Evolutionary conservation across 495 filamentous ascomycete genomes (phyloP).

Genomic region (Penicillium cosmopolitanum): DNA sequence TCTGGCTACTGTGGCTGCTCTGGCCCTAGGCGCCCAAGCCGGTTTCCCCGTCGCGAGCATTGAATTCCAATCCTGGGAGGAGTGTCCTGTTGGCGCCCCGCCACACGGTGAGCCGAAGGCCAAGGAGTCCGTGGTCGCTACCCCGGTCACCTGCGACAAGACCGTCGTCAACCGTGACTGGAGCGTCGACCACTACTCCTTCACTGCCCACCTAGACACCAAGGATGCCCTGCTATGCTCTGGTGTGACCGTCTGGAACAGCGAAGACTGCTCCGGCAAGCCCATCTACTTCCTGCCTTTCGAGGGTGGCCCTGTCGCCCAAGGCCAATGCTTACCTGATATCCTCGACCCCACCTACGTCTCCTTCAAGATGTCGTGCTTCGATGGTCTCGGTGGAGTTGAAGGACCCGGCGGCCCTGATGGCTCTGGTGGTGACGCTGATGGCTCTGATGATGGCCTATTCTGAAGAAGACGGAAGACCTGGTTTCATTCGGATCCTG

Average conservation of each 20-base stretch:
- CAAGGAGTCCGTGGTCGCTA: slow-evolving; percentile 16
- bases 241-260: slow-evolving; percentile 31
- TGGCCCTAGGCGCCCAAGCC: slow-evolving; percentile 26
- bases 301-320: slow-evolving; percentile 16
- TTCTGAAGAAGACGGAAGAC: neutral
- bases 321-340: slow-evolving; percentile 28
- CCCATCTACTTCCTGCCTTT: slow-evolving; percentile 25
- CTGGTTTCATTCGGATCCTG: slow-evolving; percentile 9
- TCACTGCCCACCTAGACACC: slow-evolving; percentile 27
- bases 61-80: slow-evolving; percentile 31
- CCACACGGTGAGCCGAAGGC: slow-evolving; percentile 23
- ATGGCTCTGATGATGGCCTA: neutral
- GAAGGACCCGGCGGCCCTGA: neutral
- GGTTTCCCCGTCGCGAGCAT: slow-evolving; percentile 27
- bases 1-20: slow-evolving; percentile 24
- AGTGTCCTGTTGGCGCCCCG: slow-evolving; percentile 22
- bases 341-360: slow-evolving; percentile 26
- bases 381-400: slow-evolving; percentile 9
- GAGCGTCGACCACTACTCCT: slow-evolving; percentile 30
- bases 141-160: slow-evolving; percentile 30
- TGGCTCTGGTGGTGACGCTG: neutral
- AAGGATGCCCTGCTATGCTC: slow-evolving; percentile 26
- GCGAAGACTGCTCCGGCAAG: slow-evolving; percentile 27
- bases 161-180: slow-evolving; percentile 30
- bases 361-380: slow-evolving; percentile 28